Conservation (phyloP, 2,329 filamentous ascomycete species). For the Exophiala spinifera region DNA sequence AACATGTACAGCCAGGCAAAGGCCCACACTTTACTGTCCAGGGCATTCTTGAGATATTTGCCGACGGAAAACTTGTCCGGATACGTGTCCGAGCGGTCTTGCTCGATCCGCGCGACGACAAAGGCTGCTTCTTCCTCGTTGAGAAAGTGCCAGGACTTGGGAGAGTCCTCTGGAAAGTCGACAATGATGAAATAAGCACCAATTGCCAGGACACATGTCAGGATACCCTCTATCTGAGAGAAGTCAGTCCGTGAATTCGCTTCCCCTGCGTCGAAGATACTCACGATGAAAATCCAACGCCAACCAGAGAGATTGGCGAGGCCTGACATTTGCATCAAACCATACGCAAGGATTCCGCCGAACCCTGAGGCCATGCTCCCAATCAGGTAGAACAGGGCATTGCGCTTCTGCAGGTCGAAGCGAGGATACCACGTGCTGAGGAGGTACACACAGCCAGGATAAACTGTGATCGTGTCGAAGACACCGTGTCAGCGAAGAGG, state of each 20-base stretch:
- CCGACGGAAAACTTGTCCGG: conserved; percentile 46
- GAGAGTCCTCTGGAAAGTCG: conserved; percentile 35
- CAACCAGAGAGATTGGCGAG: conserved; percentile 12
- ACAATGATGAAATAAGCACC: conserved; percentile 36
- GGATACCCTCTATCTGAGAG: conserved; percentile 3
- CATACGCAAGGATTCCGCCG: conserved; percentile 45
- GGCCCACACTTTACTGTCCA: conserved; percentile 54
- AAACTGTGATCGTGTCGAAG: not conserved
- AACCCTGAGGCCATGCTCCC: conserved; percentile 47
- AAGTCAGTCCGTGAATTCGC: not conserved
- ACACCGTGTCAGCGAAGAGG: not conserved
- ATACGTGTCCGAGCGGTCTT: conserved; percentile 52
- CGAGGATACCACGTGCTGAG: conserved; percentile 40
- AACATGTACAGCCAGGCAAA: conserved; percentile 50
- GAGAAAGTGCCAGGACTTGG: conserved; percentile 36
- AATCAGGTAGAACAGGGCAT: conserved; percentile 49
- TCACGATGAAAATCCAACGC: conserved; percentile 16
- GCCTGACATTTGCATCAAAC: conserved; percentile 37
- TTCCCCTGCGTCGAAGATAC: not conserved
- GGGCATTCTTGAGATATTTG: conserved; percentile 48
- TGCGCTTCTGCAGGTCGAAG: conserved; percentile 31
- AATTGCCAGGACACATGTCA: conserved; percentile 26
- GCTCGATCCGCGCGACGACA: conserved; percentile 47
- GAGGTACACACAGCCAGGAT: conserved; percentile 59
- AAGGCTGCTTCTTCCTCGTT: conserved; percentile 25